Evolutionary conservation across 257 asterid species (phyloP), one percentile per base, ranked within the genome.

Genomic region (Euphrasia confusa): DNA sequence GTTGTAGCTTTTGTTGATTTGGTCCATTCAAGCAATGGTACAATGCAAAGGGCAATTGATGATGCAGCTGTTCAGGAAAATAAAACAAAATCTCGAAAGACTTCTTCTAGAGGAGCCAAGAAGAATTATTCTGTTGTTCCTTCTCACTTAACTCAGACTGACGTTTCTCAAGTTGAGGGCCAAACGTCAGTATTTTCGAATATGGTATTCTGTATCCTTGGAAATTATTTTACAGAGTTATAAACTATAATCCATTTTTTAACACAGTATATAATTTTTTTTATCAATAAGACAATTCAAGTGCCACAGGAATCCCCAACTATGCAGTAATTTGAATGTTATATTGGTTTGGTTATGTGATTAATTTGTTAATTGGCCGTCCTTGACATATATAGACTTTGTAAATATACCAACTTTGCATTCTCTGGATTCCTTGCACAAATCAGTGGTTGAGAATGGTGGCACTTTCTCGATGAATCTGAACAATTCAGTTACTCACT

Each of bases 401-500:
- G 91, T 72, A 53, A 92, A 89, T 71, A 73, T 87, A 60, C 94
- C 99, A 49, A 68, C 88, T 33, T 74, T 87, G 28, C 83, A 78
- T 67, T 74, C 96, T 67, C 79, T 84, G 59, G 92, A 89, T 69
- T 74, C 86, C 75, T 67, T 89, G 79, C 97, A 89, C 84, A 92
- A 92, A 77, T 76, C 81, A 91, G 95, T 89, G 77, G 99, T 77
- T 30, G 96, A 83, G 75, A 81, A 92, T 77, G 96, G 99, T 9
- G 99, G 97, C 66, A 15, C 85, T 54, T 92, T 92, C 82, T 92
- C 99, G 45, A 92, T 92, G 99, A 92, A 92, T 85, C 78, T 86
- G 75, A 89, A 92, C 72, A 80, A 78, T 74, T 77, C 94, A 5
- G 99, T 89, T 72, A 89, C 99, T 65, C 95, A 89, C 67, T 80